These are phyloP conservation scores for Rhexocercosporidium sp. DNA, from an alignment of 2,329 filamentous ascomycete genomes.

Conservation along the genomic window DNA sequence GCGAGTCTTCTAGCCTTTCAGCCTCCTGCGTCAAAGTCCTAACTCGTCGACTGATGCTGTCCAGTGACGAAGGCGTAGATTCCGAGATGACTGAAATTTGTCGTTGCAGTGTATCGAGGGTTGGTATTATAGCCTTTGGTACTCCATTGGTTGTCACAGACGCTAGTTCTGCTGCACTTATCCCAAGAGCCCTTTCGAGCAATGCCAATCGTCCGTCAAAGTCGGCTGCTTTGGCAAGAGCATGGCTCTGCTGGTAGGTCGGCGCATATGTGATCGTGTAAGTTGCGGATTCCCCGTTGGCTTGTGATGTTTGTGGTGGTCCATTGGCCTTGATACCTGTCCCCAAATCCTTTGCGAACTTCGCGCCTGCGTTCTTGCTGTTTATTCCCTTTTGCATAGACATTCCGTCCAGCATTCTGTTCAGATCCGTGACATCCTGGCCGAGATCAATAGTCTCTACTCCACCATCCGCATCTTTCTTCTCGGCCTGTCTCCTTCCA, in stretches of 20 bases:
- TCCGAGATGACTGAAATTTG: slow-evolving; percentile 79
- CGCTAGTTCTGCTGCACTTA: slow-evolving; percentile 71
- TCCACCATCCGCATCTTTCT: slow-evolving; percentile 47
- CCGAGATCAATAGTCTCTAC: slow-evolving; percentile 48
- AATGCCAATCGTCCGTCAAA: slow-evolving; percentile 83
- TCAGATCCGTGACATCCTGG: slow-evolving; percentile 71
- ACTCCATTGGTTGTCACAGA: slow-evolving; percentile 62
- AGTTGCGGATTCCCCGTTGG: slow-evolving; percentile 49
- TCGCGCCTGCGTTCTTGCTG: slow-evolving; percentile 28
- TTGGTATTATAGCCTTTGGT: slow-evolving; percentile 77
- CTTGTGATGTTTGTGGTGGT: slow-evolving; percentile 32
- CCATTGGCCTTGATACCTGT: slow-evolving; percentile 38
- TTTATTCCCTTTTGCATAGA: slow-evolving; percentile 41
- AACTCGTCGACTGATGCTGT: slow-evolving; percentile 72
- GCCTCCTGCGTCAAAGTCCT: slow-evolving; percentile 75
- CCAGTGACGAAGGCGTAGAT: slow-evolving; percentile 73
- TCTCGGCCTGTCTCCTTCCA: slow-evolving; percentile 56
- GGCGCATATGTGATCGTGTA: slow-evolving; percentile 70
- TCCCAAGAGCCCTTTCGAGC: slow-evolving; percentile 81
- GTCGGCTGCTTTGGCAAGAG: slow-evolving; percentile 80
- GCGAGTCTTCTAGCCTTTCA: slow-evolving; percentile 70
- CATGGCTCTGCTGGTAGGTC: slow-evolving; percentile 69
- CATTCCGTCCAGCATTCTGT: slow-evolving; percentile 73
- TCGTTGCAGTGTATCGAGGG: slow-evolving; percentile 79
- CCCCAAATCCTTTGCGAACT: slow-evolving; percentile 40